These are phyloP conservation scores for Pleodorina starrii DNA, from an alignment of 139 green algal genomes.

Conservation along the genomic window DNA sequence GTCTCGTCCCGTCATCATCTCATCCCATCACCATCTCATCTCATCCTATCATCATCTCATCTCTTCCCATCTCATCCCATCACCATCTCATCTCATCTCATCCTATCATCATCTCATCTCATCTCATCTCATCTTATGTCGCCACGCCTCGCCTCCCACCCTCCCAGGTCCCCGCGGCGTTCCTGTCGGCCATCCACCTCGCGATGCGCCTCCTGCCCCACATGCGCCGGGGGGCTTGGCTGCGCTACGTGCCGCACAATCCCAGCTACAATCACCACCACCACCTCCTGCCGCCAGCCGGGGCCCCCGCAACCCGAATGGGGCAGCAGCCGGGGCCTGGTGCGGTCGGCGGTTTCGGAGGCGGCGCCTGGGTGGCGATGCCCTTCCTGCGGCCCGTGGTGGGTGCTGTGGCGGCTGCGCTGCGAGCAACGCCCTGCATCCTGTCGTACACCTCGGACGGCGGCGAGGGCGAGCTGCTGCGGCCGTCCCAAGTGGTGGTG, in stretches of 20 bases:
- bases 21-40: too few species aligned
- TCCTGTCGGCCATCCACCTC: slow-evolving; percentile 16
- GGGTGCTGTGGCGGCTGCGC: not conserved
- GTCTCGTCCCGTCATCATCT: too few species aligned
- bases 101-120: not conserved
- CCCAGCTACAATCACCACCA: not conserved
- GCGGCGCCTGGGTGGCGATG: not conserved
- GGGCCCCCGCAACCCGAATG: not conserved
- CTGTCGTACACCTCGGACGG: not conserved
- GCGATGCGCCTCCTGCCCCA: not conserved
- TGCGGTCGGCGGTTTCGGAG: not conserved
- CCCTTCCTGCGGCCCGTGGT: slow-evolving; percentile 36
- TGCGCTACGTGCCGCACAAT: slow-evolving; percentile 35
- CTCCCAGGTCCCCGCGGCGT: slow-evolving; percentile 34
- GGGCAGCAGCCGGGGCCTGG: not conserved
- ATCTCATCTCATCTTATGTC: not conserved
- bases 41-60: too few species aligned
- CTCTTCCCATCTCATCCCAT: too few species aligned
- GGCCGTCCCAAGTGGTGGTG: slow-evolving; percentile 11
- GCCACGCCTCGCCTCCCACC: too few species aligned
- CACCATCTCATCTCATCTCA: not conserved
- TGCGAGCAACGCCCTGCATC: slow-evolving; percentile 26
- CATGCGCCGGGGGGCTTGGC: slow-evolving; percentile 23
- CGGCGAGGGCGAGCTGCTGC: not conserved
- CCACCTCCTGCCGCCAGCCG: not conserved